phyloP scores from a whole-genome alignment of 2,329 filamentous ascomycete genomes.

The Zarea fungicola region DNA sequence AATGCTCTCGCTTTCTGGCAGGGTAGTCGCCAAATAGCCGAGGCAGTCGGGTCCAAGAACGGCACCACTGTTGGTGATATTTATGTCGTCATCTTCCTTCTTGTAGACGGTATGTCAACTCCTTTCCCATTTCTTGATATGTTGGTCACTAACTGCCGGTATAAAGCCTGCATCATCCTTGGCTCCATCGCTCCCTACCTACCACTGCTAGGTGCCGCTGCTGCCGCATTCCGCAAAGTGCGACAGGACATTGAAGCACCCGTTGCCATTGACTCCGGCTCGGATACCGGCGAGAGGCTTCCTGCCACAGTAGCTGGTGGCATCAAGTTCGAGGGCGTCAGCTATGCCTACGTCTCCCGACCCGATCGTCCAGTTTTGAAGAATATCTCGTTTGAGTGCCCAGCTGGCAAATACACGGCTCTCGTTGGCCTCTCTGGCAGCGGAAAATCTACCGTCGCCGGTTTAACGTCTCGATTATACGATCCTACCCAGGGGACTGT shows the following conservation, averaged over 20 bases:
- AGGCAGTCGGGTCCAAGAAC: constrained; percentile 29
- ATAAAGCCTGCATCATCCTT: constrained; percentile 57
- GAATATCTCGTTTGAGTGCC: constrained; percentile 42
- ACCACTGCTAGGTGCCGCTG: constrained; percentile 54
- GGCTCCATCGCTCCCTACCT: constrained; percentile 59
- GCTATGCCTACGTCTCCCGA: constrained; percentile 40
- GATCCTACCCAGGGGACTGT: constrained; percentile 46
- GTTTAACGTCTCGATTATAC: constrained; percentile 52
- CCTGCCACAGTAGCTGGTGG: constrained; percentile 34
- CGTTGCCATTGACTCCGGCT: constrained; percentile 39
- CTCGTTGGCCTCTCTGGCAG: constrained; percentile 55
- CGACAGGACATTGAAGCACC: constrained; percentile 51
- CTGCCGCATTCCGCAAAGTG: constrained; percentile 54
- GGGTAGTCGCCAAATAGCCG: constrained; percentile 49
- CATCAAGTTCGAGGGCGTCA: constrained; percentile 36
- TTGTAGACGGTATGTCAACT: constrained; percentile 49
- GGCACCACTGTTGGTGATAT: constrained; percentile 40
- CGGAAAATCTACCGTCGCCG: constrained; percentile 53
- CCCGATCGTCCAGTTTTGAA: constrained; percentile 38
- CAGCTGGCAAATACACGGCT: constrained; percentile 45
- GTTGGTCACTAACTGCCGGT: no score
- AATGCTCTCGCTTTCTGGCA: constrained; percentile 66
- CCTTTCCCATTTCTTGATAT: no score
- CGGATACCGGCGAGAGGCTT: constrained; percentile 35
- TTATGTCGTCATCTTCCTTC: constrained; percentile 60